Conservation (phyloP, 306 rosid species). For the Mimosa pudica region DNA sequence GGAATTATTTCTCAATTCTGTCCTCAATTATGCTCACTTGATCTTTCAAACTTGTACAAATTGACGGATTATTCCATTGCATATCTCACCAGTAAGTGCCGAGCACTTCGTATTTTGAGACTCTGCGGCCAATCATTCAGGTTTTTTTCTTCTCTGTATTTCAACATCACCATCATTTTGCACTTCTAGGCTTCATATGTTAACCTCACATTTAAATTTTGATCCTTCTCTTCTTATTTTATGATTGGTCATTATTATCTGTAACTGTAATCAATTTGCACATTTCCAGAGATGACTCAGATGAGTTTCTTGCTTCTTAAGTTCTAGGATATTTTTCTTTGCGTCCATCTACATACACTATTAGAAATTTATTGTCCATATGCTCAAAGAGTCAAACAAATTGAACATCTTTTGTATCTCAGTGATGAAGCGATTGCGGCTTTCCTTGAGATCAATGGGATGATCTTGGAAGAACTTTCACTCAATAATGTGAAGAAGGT, state of each 20-base stretch:
- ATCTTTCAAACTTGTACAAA: constrained; percentile 56
- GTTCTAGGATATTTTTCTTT: constrained; percentile 11
- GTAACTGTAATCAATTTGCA: constrained; percentile 1
- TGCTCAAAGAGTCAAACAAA: constrained; percentile 14
- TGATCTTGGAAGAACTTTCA: constrained; percentile 64
- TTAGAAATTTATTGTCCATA: constrained; percentile 10
- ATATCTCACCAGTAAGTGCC: constrained; percentile 72
- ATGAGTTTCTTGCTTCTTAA: constrained; percentile 4
- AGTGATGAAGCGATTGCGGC: constrained; percentile 93
- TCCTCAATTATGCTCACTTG: constrained; percentile 53
- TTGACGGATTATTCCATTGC: constrained; percentile 64
- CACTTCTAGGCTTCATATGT: constrained; percentile 8
- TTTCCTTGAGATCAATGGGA: constrained; percentile 66
- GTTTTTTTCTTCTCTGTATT: constrained; percentile 30
- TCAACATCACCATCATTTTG: constrained; percentile 4
- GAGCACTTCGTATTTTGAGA: constrained; percentile 53
- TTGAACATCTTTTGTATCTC: constrained; percentile 27
- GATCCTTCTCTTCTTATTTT: neutral
- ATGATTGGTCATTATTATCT: constrained; percentile 2
- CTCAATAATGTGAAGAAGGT: constrained; percentile 75
- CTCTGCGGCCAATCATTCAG: constrained; percentile 72
- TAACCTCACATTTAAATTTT: neutral
- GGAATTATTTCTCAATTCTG: constrained; percentile 67
- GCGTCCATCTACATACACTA: neutral
- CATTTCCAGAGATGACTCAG: constrained; percentile 10